phyloP scores from a whole-genome alignment of 345 rosid genomes.

The Boechera divaricarpa region DNA sequence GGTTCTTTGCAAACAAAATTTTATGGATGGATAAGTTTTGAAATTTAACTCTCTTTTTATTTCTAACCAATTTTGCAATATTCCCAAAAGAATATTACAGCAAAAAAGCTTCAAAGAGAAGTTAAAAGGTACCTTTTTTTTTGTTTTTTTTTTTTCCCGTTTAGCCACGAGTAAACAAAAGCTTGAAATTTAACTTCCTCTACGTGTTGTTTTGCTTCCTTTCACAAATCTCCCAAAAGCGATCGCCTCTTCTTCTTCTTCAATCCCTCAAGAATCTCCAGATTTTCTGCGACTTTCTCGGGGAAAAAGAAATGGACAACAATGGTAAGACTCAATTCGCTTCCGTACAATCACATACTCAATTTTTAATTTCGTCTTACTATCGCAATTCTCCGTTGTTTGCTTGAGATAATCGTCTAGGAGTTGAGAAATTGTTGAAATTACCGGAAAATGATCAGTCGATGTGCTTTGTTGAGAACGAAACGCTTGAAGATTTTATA shows the following conservation, averaged over 20 bases:
- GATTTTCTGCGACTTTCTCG: neutral
- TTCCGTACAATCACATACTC: constrained; percentile 1
- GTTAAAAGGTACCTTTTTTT: neutral
- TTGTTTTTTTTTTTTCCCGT: neutral
- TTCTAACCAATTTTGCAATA: neutral
- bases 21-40: too few species aligned
- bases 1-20: too few species aligned
- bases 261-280: neutral
- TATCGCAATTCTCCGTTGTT: constrained; percentile 6
- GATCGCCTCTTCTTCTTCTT: constrained; percentile 17
- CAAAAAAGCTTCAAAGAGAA: neutral
- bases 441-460: neutral
- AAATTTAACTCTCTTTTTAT: too few species aligned
- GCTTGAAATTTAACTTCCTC: neutral
- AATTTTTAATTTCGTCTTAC: neutral
- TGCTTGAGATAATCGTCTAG: neutral
- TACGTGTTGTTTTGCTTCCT: neutral
- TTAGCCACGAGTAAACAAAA: neutral
- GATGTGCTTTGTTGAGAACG: constrained; percentile 2
- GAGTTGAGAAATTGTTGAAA: neutral
- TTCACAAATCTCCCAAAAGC: constrained; percentile 11
- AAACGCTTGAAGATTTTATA: neutral
- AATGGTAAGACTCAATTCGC: constrained; percentile 31
- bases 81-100: neutral
- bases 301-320: constrained; percentile 9